Evolutionary conservation across 1,284 basidiomycete species (phyloP).

Genomic region (Cryptococcus wingfieldii): DNA sequence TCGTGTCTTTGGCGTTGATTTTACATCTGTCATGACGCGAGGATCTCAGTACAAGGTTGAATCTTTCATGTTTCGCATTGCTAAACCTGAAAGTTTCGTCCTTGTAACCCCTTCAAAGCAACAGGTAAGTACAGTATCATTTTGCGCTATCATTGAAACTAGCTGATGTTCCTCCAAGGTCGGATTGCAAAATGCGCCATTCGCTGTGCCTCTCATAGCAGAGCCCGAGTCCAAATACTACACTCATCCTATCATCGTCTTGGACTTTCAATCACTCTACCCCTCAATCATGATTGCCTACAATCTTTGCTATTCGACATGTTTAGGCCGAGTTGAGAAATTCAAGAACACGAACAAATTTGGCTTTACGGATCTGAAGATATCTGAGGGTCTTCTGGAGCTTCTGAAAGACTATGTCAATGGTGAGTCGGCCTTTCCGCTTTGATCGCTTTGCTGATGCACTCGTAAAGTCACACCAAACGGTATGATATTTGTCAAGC

Average conservation of each 20-base stretch:
- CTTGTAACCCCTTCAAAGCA: constrained; percentile 78
- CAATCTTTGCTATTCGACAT: constrained; percentile 96
- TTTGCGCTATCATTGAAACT: background rate
- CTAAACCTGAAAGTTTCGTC: constrained; percentile 93
- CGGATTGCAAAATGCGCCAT: constrained; percentile 92
- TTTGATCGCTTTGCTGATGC: background rate
- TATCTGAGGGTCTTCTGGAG: constrained; percentile 65
- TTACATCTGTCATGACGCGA: constrained; percentile 88
- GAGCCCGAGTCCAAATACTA: constrained; percentile 92
- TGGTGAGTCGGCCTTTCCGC: constrained; percentile 50
- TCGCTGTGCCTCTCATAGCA: constrained; percentile 84
- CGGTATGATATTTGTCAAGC: constrained; percentile 89
- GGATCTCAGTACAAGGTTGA: constrained; percentile 99
- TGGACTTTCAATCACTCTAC: constrained; percentile 95
- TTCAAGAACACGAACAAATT: constrained; percentile 88
- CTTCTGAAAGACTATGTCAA: constrained; percentile 68
- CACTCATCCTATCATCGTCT: constrained; percentile 80
- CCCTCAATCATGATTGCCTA: constrained; percentile 98
- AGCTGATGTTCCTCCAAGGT: constrained; percentile 56
- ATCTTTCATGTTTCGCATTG: constrained; percentile 94
- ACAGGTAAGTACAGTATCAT: constrained; percentile 57
- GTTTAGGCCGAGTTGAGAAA: constrained; percentile 76
- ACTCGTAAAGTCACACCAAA: constrained; percentile 74
- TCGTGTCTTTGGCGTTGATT: constrained; percentile 93
- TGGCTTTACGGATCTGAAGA: constrained; percentile 67